Percentiles rank a stretch among this genome's conserved stretches.
Evolutionary conservation across 768 basidiomycete genomes (phyloP).

Genomic region (Gelatoporia subvermispora): DNA sequence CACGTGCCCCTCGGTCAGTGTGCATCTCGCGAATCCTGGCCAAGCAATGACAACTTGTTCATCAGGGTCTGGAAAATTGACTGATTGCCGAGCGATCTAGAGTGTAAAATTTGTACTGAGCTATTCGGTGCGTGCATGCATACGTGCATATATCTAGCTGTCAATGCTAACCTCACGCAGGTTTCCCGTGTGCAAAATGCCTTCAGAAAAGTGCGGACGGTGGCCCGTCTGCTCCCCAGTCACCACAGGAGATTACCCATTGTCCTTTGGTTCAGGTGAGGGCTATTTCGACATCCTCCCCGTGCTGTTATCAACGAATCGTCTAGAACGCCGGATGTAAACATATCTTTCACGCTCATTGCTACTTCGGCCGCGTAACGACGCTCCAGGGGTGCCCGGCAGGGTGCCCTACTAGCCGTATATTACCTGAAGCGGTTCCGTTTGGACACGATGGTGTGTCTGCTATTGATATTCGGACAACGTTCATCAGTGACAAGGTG

Average conservation of each 20-base stretch:
- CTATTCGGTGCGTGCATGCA: not conserved
- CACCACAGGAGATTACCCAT: not conserved
- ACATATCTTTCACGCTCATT: slow-evolving; percentile 3
- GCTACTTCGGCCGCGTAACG: not conserved
- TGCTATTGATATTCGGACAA: not conserved
- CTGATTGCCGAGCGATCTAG: not conserved
- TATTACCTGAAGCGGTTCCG: not conserved
- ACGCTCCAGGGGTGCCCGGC: not conserved
- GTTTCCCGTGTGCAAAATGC: slow-evolving; percentile 3
- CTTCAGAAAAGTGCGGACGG: not conserved
- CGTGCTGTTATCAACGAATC: not conserved
- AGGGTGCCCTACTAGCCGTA: not conserved
- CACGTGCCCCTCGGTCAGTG: not conserved
- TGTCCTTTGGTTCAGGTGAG: not conserved
- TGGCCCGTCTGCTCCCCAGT: not conserved
- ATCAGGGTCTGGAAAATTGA: not conserved
- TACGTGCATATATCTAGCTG: not conserved
- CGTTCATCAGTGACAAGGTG: not conserved
- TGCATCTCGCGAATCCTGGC: too few species aligned
- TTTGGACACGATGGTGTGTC: not conserved
- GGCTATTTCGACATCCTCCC: not conserved
- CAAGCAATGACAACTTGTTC: not conserved
- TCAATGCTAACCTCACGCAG: too few species aligned
- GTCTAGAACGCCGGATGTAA: not conserved
- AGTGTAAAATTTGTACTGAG: not conserved